Conservation (phyloP, 805 yeast genomes). For the Saccharomycopsis fibuligera region DNA sequence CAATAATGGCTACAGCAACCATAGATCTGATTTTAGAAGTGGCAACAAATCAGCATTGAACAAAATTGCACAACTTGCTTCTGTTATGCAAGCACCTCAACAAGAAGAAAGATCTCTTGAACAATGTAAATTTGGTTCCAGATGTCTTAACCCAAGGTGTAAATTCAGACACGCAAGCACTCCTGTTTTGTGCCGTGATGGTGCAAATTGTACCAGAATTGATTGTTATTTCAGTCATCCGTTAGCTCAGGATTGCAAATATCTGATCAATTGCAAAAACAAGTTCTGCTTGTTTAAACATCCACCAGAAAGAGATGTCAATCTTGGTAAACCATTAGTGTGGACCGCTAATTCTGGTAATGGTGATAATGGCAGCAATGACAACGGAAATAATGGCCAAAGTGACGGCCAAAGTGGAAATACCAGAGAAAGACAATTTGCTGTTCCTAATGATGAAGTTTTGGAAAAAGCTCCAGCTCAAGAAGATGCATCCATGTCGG, state of each 20-base stretch:
- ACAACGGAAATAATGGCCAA: conserved; percentile 23
- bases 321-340: conserved; percentile 29
- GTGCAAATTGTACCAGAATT: conserved; percentile 66
- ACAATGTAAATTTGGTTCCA: conserved; percentile 73
- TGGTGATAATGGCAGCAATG: conserved; percentile 24
- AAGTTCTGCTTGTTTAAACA: conserved; percentile 67
- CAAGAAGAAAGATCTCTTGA: conserved; percentile 53
- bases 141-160: conserved; percentile 74
- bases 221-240: conserved; percentile 87
- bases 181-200: conserved; percentile 72
- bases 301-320: conserved; percentile 62
- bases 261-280: conserved; percentile 70
- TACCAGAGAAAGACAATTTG: conserved; percentile 61
- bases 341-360: conserved; percentile 30
- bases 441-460: conserved; percentile 67
- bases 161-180: conserved; percentile 80
- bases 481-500: conserved; percentile 24
- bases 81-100: conserved; percentile 24
- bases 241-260: conserved; percentile 70
- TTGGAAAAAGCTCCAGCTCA: conserved; percentile 60
- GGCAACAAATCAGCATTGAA: too few species aligned
- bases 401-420: conserved; percentile 19
- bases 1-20: conserved; percentile 2
- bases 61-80: conserved; percentile 22
- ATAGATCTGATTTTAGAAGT: too few species aligned